Conservation (phyloP, 257 asterid genomes). For the Coffea eugenioides region DNA sequence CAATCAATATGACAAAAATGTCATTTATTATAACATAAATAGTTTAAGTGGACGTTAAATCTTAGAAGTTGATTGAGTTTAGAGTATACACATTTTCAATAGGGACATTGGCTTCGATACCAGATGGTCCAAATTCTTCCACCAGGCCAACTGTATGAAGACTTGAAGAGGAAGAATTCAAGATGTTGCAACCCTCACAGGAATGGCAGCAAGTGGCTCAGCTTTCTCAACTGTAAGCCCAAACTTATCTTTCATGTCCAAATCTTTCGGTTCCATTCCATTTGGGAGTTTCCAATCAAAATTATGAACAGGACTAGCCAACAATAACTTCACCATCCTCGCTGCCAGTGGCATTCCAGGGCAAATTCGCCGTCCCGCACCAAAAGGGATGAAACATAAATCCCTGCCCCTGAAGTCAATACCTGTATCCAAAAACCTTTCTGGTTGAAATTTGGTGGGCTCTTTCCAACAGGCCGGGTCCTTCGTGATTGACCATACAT, state of each 20-base stretch:
- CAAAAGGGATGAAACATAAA: slow-evolving; percentile 23
- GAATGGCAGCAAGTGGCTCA: background rate
- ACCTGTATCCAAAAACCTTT: slow-evolving; percentile 26
- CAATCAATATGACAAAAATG: no score
- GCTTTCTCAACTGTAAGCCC: background rate
- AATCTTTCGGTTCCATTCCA: background rate
- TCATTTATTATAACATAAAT: no score
- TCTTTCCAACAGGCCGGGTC: slow-evolving; percentile 26
- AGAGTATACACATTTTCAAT: no score
- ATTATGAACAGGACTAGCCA: background rate
- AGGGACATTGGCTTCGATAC: no score
- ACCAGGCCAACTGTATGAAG: no score
- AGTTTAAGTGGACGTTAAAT: no score
- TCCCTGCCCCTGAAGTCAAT: slow-evolving; percentile 28
- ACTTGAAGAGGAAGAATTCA: no score
- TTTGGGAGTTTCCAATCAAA: background rate
- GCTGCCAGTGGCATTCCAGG: no score
- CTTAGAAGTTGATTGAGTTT: no score
- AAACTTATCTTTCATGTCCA: background rate
- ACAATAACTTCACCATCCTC: no score
- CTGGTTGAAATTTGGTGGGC: slow-evolving; percentile 27
- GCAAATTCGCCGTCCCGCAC: slow-evolving; percentile 7
- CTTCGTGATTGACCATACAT: slow-evolving; percentile 29
- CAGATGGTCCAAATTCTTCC: no score
- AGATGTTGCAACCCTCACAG: background rate